A percentile compares a stretch with the other conserved stretches of the same genome.
phyloP scores from a whole-genome alignment of 148 eudicot genomes.

The Nepenthes gracilis region DNA sequence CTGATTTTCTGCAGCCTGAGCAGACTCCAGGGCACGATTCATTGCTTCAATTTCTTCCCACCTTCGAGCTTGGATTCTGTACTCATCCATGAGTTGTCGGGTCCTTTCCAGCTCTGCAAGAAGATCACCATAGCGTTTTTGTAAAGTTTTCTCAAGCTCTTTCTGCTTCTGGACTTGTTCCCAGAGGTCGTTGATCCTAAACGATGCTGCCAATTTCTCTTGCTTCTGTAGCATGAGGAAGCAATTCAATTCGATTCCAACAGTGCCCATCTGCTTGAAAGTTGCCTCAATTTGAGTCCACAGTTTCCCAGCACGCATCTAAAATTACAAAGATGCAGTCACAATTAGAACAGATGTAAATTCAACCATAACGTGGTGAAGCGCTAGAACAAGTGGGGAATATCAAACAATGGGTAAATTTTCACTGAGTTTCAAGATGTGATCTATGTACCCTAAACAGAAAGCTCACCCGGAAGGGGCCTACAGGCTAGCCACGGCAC shows the following conservation, averaged over 20 bases:
- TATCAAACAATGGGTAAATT: no score
- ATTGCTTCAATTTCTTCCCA: constrained; percentile 48
- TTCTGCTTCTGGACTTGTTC: constrained; percentile 96
- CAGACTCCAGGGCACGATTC: not conserved
- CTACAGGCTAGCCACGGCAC: no score
- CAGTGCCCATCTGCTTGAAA: constrained; percentile 88
- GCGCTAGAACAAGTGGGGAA: no score
- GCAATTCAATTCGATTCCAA: constrained; percentile 87
- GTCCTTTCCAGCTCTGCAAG: constrained; percentile 44
- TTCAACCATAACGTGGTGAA: no score
- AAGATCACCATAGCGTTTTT: constrained; percentile 73
- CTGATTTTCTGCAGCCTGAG: not conserved
- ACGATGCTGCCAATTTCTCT: constrained; percentile 74
- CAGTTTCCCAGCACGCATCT: constrained; percentile 71
- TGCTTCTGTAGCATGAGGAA: constrained; percentile 82
- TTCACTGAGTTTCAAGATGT: no score
- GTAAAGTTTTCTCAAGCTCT: constrained; percentile 70
- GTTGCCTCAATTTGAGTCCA: constrained; percentile 83
- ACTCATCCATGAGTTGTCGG: constrained; percentile 33
- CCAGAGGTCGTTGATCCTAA: constrained; percentile 76
- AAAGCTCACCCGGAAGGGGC: no score
- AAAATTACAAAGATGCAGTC: constrained; percentile 1
- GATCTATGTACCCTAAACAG: no score
- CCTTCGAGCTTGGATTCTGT: constrained; percentile 34
- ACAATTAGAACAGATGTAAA: no score